Conservation (phyloP, 345 rosid species). For the Anastatica hierochuntica region DNA sequence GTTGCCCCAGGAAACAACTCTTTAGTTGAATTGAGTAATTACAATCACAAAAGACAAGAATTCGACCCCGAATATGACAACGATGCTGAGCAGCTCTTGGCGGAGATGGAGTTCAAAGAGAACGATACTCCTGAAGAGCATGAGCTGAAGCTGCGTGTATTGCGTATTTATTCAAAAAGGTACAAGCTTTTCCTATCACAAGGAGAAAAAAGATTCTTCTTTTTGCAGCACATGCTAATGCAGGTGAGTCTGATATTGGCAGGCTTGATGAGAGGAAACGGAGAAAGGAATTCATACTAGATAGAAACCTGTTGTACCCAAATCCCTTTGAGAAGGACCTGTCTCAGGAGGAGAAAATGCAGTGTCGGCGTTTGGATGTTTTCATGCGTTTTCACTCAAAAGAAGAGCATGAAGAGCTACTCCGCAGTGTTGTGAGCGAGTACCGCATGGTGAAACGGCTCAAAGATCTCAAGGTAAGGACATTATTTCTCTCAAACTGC, state of each 20-base stretch:
- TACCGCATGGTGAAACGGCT: constrained; percentile 65
- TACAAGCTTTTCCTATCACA: constrained; percentile 15
- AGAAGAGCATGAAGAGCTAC: constrained; percentile 82
- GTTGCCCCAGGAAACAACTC: constrained; percentile 44
- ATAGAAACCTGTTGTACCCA: constrained; percentile 66
- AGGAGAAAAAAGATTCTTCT: not conserved
- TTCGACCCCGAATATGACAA: constrained; percentile 94
- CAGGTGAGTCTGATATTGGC: constrained; percentile 13
- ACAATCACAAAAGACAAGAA: constrained; percentile 73
- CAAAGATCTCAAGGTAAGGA: constrained; percentile 62
- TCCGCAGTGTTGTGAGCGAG: constrained; percentile 60
- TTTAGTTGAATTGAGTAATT: constrained; percentile 66
- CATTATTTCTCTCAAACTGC: not conserved
- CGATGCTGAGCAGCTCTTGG: constrained; percentile 88
- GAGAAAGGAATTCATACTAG: constrained; percentile 83
- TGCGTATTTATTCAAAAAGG: constrained; percentile 83
- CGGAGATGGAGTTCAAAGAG: constrained; percentile 98
- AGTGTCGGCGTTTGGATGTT: constrained; percentile 64
- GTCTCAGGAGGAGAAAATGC: constrained; percentile 64
- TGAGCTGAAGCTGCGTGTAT: constrained; percentile 72
- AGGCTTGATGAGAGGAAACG: constrained; percentile 96
- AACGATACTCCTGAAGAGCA: constrained; percentile 76
- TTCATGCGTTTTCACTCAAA: constrained; percentile 92
- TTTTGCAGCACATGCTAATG: not conserved
- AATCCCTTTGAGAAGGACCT: constrained; percentile 71